phyloP scores from a whole-genome alignment of 2,329 filamentous ascomycete genomes.

The Neoarthrinium moseri region DNA sequence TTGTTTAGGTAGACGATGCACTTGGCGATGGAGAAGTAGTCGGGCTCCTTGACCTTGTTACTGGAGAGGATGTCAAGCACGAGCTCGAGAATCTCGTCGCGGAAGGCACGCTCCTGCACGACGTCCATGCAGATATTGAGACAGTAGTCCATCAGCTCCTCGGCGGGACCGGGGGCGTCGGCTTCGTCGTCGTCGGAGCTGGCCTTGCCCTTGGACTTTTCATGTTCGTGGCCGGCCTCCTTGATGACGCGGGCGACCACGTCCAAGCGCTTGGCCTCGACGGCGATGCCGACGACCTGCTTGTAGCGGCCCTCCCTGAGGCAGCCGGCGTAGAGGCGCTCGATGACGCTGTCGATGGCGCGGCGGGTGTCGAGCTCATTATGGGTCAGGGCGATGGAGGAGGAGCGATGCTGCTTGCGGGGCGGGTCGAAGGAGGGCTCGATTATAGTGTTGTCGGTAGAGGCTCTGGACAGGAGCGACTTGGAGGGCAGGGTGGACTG shows the following conservation, averaged over 20 bases:
- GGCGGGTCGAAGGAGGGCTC: constrained; percentile 55
- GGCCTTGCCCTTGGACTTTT: constrained; percentile 62
- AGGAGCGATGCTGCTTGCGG: constrained; percentile 52
- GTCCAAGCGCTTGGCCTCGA: constrained; percentile 90
- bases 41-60: constrained; percentile 80
- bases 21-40: constrained; percentile 97
- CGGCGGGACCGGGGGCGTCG: constrained; percentile 60
- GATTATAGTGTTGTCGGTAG: constrained; percentile 63
- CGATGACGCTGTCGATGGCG: constrained; percentile 79
- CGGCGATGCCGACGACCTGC: constrained; percentile 94
- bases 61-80: constrained; percentile 88
- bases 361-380: constrained; percentile 69
- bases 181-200: constrained; percentile 48
- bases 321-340: constrained; percentile 88
- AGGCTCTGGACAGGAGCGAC: constrained; percentile 84
- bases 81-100: constrained; percentile 80
- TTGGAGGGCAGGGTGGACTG: constrained; percentile 92
- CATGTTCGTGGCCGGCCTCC: constrained; percentile 83
- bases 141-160: constrained; percentile 96
- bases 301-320: constrained; percentile 83
- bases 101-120: constrained; percentile 86
- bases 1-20: constrained; percentile 96
- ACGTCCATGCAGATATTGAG: constrained; percentile 96
- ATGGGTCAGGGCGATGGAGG: constrained; percentile 63
- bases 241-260: constrained; percentile 85